Percentiles rank a stretch among this genome's conserved stretches.
These are phyloP conservation scores for Venturia aucupariae DNA, from an alignment of 2,329 filamentous ascomycete genomes.

Conservation along the genomic window DNA sequence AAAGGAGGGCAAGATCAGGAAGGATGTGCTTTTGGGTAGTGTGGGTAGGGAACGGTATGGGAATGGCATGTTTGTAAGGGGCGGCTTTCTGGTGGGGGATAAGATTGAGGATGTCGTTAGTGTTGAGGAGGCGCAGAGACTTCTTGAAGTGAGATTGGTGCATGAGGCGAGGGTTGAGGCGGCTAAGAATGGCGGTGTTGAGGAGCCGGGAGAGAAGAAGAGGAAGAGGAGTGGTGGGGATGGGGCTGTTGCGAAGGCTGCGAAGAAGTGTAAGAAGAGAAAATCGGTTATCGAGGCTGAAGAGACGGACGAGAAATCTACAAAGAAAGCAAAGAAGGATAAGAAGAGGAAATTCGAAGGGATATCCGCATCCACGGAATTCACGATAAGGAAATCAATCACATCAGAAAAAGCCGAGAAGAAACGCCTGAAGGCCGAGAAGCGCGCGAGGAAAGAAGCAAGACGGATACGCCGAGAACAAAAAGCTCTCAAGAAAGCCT, in stretches of 20 bases:
- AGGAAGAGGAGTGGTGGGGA: constrained; percentile 24
- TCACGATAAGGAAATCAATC: constrained; percentile 11
- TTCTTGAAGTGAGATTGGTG: neutral
- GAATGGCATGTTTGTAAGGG: constrained; percentile 74
- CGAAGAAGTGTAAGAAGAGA: constrained; percentile 27
- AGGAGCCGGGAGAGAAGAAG: constrained; percentile 20
- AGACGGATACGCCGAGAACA: constrained; percentile 13
- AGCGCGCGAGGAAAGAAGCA: constrained; percentile 13
- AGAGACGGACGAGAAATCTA: constrained; percentile 23
- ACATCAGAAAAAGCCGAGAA: neutral
- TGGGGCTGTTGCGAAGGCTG: neutral
- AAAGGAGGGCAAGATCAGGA: constrained; percentile 57
- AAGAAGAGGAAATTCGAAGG: constrained; percentile 19
- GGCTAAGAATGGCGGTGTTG: constrained; percentile 21
- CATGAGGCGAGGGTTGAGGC: constrained; percentile 20
- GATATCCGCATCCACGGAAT: constrained; percentile 21
- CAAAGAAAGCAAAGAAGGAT: constrained; percentile 22
- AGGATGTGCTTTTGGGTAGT: constrained; percentile 61
- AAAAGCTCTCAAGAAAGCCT: constrained; percentile 9
- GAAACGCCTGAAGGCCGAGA: constrained; percentile 7
- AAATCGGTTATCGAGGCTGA: constrained; percentile 19
- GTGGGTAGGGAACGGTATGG: constrained; percentile 72
- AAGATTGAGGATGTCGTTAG: constrained; percentile 29
- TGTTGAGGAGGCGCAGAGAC: constrained; percentile 43
- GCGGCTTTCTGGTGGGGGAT: constrained; percentile 61